Conservation (phyloP, 1,284 basidiomycete species). For the Acaromyces ingoldii region DNA sequence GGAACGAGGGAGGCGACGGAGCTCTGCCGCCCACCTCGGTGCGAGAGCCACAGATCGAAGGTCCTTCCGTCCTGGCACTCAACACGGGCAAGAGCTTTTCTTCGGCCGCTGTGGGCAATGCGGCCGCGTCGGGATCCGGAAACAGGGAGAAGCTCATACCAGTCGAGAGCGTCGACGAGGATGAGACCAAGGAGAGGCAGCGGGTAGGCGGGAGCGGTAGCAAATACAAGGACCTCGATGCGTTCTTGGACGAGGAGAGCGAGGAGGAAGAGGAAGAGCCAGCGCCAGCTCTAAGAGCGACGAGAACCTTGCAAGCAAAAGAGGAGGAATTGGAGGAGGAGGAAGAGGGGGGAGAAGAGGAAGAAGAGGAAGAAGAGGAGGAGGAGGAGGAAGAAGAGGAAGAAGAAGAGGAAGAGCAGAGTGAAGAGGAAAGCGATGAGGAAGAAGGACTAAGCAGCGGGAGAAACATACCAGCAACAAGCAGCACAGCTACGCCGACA, state of each 20-base stretch:
- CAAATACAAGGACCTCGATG: slow-evolving; percentile 42
- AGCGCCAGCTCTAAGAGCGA: no score
- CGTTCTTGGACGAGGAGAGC: slow-evolving; percentile 36
- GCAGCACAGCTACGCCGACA: no score
- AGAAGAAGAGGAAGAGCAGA: slow-evolving; percentile 13
- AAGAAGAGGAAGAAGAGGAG: slow-evolving; percentile 8
- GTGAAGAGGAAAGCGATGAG: slow-evolving; percentile 4
- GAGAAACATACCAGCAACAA: no score
- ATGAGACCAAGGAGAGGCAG: neutral
- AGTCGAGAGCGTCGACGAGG: no score
- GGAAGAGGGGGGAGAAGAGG: slow-evolving; percentile 11
- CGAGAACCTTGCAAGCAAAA: no score
- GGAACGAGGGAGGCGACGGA: no score
- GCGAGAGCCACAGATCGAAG: neutral
- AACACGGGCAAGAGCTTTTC: no score
- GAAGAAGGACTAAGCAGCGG: slow-evolving; percentile 1
- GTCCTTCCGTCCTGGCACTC: no score
- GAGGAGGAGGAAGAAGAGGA: slow-evolving; percentile 14
- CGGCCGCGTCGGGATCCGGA: no score
- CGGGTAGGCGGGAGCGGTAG: neutral
- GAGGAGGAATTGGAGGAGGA: slow-evolving; percentile 20
- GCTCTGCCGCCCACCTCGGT: neutral
- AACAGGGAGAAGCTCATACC: no score
- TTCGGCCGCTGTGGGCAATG: no score
- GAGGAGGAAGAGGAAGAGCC: slow-evolving; percentile 29